A percentile compares a stretch with the other conserved stretches of the same genome.
Conservation (phyloP, 2,329 filamentous ascomycete species). For the Fusarium clavum region DNA sequence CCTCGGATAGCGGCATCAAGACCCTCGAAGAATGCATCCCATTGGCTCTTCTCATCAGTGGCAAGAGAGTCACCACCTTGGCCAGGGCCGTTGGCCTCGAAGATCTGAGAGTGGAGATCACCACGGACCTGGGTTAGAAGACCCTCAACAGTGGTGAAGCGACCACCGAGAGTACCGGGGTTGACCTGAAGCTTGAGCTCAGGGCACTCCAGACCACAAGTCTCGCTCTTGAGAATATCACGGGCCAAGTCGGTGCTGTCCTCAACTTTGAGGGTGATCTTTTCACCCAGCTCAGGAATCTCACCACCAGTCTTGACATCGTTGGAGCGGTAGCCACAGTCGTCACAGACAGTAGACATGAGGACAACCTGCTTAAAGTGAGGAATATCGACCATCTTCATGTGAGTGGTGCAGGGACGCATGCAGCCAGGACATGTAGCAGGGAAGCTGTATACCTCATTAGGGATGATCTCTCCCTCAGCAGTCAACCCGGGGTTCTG, state of each 20-base stretch:
- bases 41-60: slow-evolving; percentile 73
- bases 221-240: slow-evolving; percentile 97
- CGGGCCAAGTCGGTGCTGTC: slow-evolving; percentile 80
- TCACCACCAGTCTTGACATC: slow-evolving; percentile 98
- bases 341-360: slow-evolving; percentile 92
- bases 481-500: slow-evolving; percentile 62
- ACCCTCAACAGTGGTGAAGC: slow-evolving; percentile 97
- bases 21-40: slow-evolving; percentile 83
- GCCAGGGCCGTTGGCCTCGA: slow-evolving; percentile 73
- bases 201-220: slow-evolving; percentile 85
- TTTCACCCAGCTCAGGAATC: slow-evolving; percentile 86
- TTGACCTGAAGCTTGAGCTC: slow-evolving; percentile 90
- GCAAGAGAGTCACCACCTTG: slow-evolving; percentile 83
- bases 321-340: slow-evolving; percentile 94
- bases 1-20: slow-evolving; percentile 84
- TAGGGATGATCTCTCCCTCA: slow-evolving; percentile 86
- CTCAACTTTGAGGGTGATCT: slow-evolving; percentile 81
- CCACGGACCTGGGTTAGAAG: slow-evolving; percentile 91
- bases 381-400: slow-evolving; percentile 99
- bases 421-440: slow-evolving; percentile 92
- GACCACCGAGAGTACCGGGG: slow-evolving; percentile 91
- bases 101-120: slow-evolving; percentile 89
- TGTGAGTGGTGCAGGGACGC: slow-evolving; percentile 87
- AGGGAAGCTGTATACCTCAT: slow-evolving; percentile 93
- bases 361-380: slow-evolving; percentile 98